Evolutionary conservation across 129 eudicot species (phyloP).

Genomic region (Centella asiatica): DNA sequence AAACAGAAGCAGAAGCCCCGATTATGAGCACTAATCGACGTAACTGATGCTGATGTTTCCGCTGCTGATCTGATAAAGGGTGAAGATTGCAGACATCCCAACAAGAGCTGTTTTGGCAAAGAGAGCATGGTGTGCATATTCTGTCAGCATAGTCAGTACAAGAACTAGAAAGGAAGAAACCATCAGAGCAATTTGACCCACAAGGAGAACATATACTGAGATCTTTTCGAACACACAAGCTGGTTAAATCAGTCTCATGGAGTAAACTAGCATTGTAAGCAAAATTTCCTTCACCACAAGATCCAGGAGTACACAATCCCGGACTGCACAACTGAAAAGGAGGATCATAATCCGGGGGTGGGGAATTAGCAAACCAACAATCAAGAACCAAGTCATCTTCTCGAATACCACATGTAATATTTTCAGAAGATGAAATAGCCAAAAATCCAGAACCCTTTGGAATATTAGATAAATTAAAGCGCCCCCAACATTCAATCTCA

Average conservation of each 20-base stretch:
- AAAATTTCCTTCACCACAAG: conserved; percentile 59
- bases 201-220: conserved; percentile 85
- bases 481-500: conserved; percentile 87
- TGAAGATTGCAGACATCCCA: conserved; percentile 58
- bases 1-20: conserved; percentile 46
- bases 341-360: conserved; percentile 60
- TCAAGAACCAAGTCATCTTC: conserved; percentile 89
- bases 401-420: conserved; percentile 68
- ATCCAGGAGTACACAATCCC: conserved; percentile 59
- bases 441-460: conserved; percentile 82
- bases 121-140: conserved; percentile 84
- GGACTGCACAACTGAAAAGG: conserved; percentile 96
- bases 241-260: conserved; percentile 68
- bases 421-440: conserved; percentile 60
- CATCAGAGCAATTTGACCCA: conserved; percentile 65
- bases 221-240: conserved; percentile 71
- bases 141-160: conserved; percentile 63
- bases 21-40: conserved; percentile 44
- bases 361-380: conserved; percentile 65
- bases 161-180: conserved; percentile 73
- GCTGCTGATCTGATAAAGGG: conserved; percentile 27
- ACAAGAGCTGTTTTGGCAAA: conserved; percentile 91
- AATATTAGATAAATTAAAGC: conserved; percentile 46
- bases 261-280: conserved; percentile 81
- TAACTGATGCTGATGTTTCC: conserved; percentile 36